A percentile compares a stretch with the other conserved stretches of the same genome.
These are phyloP conservation scores for Gossypium rotundifolium DNA, from an alignment of 345 rosid genomes.

Conservation along the genomic window DNA sequence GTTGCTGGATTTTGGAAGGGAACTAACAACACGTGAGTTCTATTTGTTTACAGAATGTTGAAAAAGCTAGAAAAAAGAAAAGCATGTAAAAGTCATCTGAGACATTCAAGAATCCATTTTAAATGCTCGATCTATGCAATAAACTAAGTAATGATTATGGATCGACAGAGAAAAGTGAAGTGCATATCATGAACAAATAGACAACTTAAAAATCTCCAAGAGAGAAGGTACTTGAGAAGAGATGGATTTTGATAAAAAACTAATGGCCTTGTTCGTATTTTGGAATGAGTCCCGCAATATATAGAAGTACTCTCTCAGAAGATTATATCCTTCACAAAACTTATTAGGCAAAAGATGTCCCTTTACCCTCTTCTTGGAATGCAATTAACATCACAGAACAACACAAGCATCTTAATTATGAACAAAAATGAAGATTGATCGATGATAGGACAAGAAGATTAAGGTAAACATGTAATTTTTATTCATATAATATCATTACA, in stretches of 20 bases:
- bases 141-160: too few species aligned
- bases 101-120: too few species aligned
- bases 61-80: too few species aligned
- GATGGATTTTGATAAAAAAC: too few species aligned
- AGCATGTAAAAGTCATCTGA: too few species aligned
- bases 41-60: too few species aligned
- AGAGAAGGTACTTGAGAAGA: too few species aligned
- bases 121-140: too few species aligned
- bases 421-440: background rate
- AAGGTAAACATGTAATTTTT: background rate
- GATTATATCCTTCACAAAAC: background rate
- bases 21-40: background rate
- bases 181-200: too few species aligned
- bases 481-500: background rate
- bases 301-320: background rate
- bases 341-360: background rate
- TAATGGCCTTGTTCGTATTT: background rate
- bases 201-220: too few species aligned
- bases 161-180: too few species aligned
- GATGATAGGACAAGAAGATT: constrained; percentile 9
- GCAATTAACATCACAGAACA: background rate
- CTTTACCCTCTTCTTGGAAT: background rate
- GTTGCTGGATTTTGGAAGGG: background rate
- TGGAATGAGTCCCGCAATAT: background rate
- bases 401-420: constrained; percentile 21